Percentiles rank a stretch among this genome's conserved stretches.
Conservation (phyloP, 116 monocot species). For the Phalaenopsis hybrid region DNA sequence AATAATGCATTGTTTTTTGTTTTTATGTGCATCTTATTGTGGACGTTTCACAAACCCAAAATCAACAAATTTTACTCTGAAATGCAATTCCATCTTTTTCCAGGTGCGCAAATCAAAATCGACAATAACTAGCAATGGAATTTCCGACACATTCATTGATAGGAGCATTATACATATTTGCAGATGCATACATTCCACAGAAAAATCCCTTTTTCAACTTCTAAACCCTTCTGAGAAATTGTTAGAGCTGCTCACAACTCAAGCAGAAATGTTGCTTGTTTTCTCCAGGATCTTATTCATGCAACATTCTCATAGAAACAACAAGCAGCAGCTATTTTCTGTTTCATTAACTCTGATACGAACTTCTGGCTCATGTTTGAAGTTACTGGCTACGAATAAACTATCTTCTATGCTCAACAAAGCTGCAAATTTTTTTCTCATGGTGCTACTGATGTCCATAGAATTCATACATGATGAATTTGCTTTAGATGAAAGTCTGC, state of each 20-base stretch:
- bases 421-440: constrained; percentile 42
- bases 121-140: constrained; percentile 1
- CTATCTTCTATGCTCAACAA: constrained; percentile 24
- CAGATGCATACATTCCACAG: constrained; percentile 34
- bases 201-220: constrained; percentile 22
- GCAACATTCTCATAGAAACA: constrained; percentile 13
- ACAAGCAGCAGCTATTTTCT: constrained; percentile 19
- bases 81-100: not conserved
- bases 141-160: constrained; percentile 27
- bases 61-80: not conserved
- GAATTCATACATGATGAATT: constrained; percentile 26
- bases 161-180: constrained; percentile 42
- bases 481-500: constrained; percentile 24
- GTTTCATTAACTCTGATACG: constrained; percentile 37
- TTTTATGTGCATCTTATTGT: not conserved
- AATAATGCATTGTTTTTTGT: not conserved
- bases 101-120: constrained; percentile 30
- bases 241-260: constrained; percentile 30
- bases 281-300: constrained; percentile 38
- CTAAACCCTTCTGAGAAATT: constrained; percentile 18
- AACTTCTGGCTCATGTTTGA: constrained; percentile 37
- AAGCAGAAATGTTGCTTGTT: constrained; percentile 53
- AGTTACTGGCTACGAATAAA: constrained; percentile 32
- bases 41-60: not conserved
- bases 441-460: constrained; percentile 43